Evolutionary conservation across 495 filamentous ascomycete species (phyloP), one percentile per base, ranked within the genome.

Genomic region (Amniculicola lignicola): DNA sequence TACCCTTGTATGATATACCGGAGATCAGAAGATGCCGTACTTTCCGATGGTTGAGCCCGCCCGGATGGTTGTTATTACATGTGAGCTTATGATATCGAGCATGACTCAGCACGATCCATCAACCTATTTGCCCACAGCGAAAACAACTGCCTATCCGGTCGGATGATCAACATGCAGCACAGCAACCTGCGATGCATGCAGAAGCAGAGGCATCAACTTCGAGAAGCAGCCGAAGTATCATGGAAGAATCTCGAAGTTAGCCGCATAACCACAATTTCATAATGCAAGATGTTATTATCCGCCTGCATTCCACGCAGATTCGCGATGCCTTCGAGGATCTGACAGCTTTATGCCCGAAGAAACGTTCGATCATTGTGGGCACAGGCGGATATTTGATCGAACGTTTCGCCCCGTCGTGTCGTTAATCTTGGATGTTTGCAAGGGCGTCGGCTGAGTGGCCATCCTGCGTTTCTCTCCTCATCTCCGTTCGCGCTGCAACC

Each of bases 371-470:
- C 36, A 19, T 27, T n/a, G 19, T 48, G 12, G 23, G 19, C 5
- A 35, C 36, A n/a, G 31, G 23, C 42, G 44, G 35, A 39, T 57
- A 43, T 38, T 48, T 33, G 24, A 55, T 25, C 19, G 18, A 33
- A 28, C 7, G n/a, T n/a, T n/a, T n/a, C n/a, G n/a, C n/a, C n/a
- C n/a, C n/a, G n/a, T 21, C 15, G 27, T n/a, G 37, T 29, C 12
- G 18, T 45, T 19, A 55, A 61, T 61, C 37, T 61, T 50, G 57
- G 58, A 36, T 61, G 47, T 61, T 51, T 46, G 42, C 4, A 23
- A 44, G 37, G 51, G 51, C 45, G 28, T 15, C 37, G 22, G 33
- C 51, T 55, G 33, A 61, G 29, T 44, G 51, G 51, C n/a, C 50
- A 31, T 42, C 35, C 41, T 54, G 49, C 49, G 19, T 41, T 41